Evolutionary conservation across 345 rosid species (phyloP).

Genomic region (Acer yangbiense): DNA sequence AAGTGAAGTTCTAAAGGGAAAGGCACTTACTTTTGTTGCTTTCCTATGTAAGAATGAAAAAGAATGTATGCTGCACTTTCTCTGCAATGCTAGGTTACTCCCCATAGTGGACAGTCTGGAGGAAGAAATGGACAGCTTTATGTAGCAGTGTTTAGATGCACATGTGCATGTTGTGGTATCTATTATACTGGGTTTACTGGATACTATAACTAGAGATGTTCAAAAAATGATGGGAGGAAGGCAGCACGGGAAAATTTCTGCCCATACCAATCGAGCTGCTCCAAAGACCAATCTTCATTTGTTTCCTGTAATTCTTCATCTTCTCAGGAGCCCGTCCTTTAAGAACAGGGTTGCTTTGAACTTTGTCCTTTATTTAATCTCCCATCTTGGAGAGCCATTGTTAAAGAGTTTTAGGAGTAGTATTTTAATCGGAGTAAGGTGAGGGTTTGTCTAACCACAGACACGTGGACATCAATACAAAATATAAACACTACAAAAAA

Average conservation of each 20-base stretch:
- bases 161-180: slow-evolving; percentile 70
- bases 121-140: slow-evolving; percentile 80
- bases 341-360: slow-evolving; percentile 50
- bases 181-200: slow-evolving; percentile 67
- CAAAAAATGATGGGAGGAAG: slow-evolving; percentile 86
- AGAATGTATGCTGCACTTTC: slow-evolving; percentile 82
- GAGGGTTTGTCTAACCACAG: too few relatives aligned
- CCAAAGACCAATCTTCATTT: slow-evolving; percentile 65
- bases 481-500: too few relatives aligned
- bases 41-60: slow-evolving; percentile 79
- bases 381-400: too few relatives aligned
- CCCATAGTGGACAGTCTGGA: slow-evolving; percentile 79
- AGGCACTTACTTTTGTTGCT: slow-evolving; percentile 77
- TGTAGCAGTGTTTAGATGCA: slow-evolving; percentile 74
- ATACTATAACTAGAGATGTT: slow-evolving; percentile 69
- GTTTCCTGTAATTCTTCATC: slow-evolving; percentile 88
- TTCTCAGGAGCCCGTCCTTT: slow-evolving; percentile 79
- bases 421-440: too few relatives aligned
- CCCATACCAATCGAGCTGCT: slow-evolving; percentile 58
- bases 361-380: too few relatives aligned
- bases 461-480: too few relatives aligned
- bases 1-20: slow-evolving; percentile 79
- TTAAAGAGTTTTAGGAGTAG: too few relatives aligned
- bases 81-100: slow-evolving; percentile 74
- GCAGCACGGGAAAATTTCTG: slow-evolving; percentile 69